These are phyloP conservation scores for Herpetomonas samuelpessoai DNA, from an alignment of 208 protist genomes.

Conservation along the genomic window DNA sequence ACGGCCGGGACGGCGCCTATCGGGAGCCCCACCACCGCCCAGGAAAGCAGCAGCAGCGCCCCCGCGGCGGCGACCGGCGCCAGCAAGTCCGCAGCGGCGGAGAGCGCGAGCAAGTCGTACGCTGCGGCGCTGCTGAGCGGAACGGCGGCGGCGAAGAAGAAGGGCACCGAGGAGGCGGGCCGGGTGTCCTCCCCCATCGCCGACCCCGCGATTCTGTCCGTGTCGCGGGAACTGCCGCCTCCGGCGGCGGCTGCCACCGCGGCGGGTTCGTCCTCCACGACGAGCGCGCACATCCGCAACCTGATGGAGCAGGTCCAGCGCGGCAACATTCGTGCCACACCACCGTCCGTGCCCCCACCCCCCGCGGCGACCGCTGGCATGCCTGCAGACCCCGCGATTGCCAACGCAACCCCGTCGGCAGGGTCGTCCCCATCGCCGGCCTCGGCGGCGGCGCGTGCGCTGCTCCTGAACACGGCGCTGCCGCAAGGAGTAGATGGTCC, in stretches of 20 bases:
- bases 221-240: background rate
- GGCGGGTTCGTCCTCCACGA: background rate
- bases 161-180: background rate
- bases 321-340: conserved; percentile 2
- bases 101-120: background rate
- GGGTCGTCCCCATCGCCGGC: too few relatives aligned
- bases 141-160: background rate
- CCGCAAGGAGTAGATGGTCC: conserved; percentile 67
- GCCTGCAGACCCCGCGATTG: background rate
- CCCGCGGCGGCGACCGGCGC: conserved; percentile 1
- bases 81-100: background rate
- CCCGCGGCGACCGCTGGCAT: background rate
- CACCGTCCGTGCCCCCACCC: background rate
- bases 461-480: conserved; percentile 66
- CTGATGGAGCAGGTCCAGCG: conserved; percentile 17
- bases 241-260: background rate
- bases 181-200: background rate
- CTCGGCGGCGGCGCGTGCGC: conserved; percentile 22
- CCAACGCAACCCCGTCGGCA: conserved; percentile 6
- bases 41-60: background rate
- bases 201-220: background rate
- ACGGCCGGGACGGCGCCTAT: conserved; percentile 1
- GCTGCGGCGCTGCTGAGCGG: too few relatives aligned
- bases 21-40: conserved; percentile 3
- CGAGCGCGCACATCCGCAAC: background rate